These are phyloP conservation scores for Leptodontidium sp. DNA, from an alignment of 2,329 filamentous ascomycete species.

Conservation along the genomic window DNA sequence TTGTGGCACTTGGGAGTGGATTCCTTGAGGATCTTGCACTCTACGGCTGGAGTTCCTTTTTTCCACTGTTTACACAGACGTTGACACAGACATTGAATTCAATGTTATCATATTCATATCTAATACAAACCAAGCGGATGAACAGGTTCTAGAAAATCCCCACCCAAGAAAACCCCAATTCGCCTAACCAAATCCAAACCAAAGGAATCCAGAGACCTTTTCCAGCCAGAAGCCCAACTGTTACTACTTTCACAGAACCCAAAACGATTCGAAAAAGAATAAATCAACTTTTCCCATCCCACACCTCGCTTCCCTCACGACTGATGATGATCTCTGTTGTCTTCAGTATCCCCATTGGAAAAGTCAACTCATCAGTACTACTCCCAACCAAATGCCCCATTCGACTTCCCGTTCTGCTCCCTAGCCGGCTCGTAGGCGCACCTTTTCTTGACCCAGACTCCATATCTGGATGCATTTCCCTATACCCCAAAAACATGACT, in stretches of 20 bases:
- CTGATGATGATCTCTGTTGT: conserved; percentile 30
- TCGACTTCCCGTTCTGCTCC: conserved; percentile 8
- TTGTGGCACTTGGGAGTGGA: too few relatives aligned
- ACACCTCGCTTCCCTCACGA: conserved; percentile 17
- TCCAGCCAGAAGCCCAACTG: neutral
- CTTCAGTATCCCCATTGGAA: conserved; percentile 30
- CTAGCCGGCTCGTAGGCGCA: conserved; percentile 6
- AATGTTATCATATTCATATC: neutral
- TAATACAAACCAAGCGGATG: neutral
- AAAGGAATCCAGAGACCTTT: neutral
- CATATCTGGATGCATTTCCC: conserved; percentile 13
- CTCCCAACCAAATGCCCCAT: neutral
- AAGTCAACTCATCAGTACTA: conserved; percentile 29
- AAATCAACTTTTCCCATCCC: neutral
- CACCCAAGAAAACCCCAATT: neutral
- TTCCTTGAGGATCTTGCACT: too few relatives aligned
- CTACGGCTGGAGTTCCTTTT: too few relatives aligned
- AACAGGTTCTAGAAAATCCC: neutral
- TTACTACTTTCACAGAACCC: neutral
- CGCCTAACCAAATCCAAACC: neutral
- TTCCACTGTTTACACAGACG: too few relatives aligned
- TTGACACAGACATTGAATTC: too few relatives aligned
- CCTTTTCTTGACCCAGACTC: conserved; percentile 1
- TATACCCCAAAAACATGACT: conserved; percentile 19
- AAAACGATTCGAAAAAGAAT: neutral